phyloP scores from a whole-genome alignment of 176 grass and related monocot species.

The Bolboschoenus planiculmis region DNA sequence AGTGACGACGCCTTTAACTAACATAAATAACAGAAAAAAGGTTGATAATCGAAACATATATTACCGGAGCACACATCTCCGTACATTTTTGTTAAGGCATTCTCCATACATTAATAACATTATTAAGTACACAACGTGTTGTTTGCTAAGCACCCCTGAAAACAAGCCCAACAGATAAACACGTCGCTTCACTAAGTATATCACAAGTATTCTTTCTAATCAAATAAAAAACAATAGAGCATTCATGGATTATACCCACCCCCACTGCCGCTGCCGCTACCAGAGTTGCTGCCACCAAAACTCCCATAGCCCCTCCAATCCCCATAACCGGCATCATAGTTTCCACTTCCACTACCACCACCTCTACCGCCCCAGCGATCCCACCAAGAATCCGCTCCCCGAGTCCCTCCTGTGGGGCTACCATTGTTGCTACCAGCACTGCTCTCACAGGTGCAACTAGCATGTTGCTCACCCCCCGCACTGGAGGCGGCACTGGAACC shows the following conservation, averaged over 20 bases:
- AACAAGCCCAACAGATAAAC: background rate
- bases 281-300: background rate
- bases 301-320: constrained; percentile 14
- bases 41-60: background rate
- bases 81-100: background rate
- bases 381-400: background rate
- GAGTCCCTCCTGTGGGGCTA: background rate
- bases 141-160: background rate
- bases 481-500: background rate
- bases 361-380: background rate
- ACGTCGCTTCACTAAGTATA: background rate
- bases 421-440: background rate
- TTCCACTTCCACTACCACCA: background rate
- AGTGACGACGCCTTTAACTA: too few relatives aligned
- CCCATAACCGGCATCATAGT: background rate
- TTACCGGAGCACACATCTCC: background rate
- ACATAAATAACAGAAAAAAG: background rate
- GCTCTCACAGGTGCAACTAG: constrained; percentile 10
- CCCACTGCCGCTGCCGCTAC: background rate
- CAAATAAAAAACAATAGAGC: background rate
- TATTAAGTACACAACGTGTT: background rate
- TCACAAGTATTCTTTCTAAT: background rate
- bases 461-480: background rate
- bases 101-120: background rate
- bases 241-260: background rate